A percentile compares a stretch with the other conserved stretches of the same genome.
phyloP scores from a whole-genome alignment of 2,329 filamentous ascomycete species.

The Leptographium wingfieldii region DNA sequence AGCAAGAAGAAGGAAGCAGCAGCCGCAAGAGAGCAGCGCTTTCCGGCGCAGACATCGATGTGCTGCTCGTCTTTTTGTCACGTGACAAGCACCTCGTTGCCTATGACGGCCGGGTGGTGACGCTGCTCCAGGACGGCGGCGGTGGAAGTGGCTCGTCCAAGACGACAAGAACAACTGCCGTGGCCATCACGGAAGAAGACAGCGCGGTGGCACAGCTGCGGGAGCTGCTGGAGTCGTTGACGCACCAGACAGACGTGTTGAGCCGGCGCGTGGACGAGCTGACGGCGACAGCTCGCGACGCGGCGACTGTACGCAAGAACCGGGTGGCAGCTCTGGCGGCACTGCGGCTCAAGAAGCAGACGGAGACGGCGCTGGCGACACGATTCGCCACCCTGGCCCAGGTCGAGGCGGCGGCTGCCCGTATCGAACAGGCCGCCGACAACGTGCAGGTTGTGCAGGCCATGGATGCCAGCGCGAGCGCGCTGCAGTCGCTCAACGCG shows the following conservation, averaged over 20 bases:
- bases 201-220: slow-evolving; percentile 72
- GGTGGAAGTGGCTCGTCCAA: slow-evolving; percentile 27
- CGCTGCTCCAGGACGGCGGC: slow-evolving; percentile 7
- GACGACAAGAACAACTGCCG: slow-evolving; percentile 33
- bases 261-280: slow-evolving; percentile 54
- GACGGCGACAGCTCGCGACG: slow-evolving; percentile 47
- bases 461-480: slow-evolving; percentile 66
- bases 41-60: slow-evolving; percentile 52
- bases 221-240: slow-evolving; percentile 61
- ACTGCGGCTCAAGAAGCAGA: slow-evolving; percentile 69
- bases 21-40: slow-evolving; percentile 26
- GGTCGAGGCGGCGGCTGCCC: slow-evolving; percentile 70
- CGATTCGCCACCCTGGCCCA: slow-evolving; percentile 64
- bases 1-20: background rate
- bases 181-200: slow-evolving; percentile 63
- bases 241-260: slow-evolving; percentile 57
- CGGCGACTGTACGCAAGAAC: slow-evolving; percentile 60
- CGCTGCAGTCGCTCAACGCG: slow-evolving; percentile 59
- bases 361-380: slow-evolving; percentile 59
- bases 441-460: slow-evolving; percentile 73
- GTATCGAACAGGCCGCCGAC: slow-evolving; percentile 74
- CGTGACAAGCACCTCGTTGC: slow-evolving; percentile 49
- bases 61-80: slow-evolving; percentile 57
- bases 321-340: slow-evolving; percentile 62
- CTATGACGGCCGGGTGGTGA: slow-evolving; percentile 55